Conservation (phyloP, 2,329 filamentous ascomycete species). For the Aspergillus brasiliensis region DNA sequence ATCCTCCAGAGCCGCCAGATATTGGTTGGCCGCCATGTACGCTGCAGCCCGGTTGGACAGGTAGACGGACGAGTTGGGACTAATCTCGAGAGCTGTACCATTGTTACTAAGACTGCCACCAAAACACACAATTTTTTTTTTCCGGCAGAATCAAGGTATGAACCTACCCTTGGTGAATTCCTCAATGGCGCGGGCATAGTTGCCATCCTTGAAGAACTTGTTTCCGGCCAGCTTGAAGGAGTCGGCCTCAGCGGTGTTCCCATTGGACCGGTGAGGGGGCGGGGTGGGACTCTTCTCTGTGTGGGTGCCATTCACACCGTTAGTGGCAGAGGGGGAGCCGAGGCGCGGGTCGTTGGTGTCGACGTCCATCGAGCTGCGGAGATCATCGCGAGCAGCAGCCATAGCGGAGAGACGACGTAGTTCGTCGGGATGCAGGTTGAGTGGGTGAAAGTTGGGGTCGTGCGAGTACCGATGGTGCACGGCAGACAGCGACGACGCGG, state of each 20-base stretch:
- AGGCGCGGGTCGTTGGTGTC: constrained; percentile 62
- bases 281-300: constrained; percentile 48
- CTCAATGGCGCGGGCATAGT: constrained; percentile 83
- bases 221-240: constrained; percentile 90
- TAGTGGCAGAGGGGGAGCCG: constrained; percentile 55
- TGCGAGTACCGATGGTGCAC: constrained; percentile 33
- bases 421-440: constrained; percentile 89
- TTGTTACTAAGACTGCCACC: background rate
- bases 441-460: constrained; percentile 72
- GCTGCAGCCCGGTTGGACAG: constrained; percentile 94
- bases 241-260: constrained; percentile 74
- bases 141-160: no score
- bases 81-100: constrained; percentile 75
- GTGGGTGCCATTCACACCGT: constrained; percentile 37
- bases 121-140: no score
- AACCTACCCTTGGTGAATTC: constrained; percentile 90
- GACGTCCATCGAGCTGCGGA: constrained; percentile 71
- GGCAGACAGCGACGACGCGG: constrained; percentile 14
- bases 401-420: constrained; percentile 71
- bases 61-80: constrained; percentile 84
- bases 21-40: constrained; percentile 84
- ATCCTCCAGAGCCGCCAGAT: constrained; percentile 79
- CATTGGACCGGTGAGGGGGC: constrained; percentile 52
- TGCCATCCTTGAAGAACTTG: constrained; percentile 93
- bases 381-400: constrained; percentile 47